Percentiles rank a stretch among this genome's conserved stretches.
Evolutionary conservation across 2,329 filamentous ascomycete genomes (phyloP).

Genomic region (Zopfia rhizophila): DNA sequence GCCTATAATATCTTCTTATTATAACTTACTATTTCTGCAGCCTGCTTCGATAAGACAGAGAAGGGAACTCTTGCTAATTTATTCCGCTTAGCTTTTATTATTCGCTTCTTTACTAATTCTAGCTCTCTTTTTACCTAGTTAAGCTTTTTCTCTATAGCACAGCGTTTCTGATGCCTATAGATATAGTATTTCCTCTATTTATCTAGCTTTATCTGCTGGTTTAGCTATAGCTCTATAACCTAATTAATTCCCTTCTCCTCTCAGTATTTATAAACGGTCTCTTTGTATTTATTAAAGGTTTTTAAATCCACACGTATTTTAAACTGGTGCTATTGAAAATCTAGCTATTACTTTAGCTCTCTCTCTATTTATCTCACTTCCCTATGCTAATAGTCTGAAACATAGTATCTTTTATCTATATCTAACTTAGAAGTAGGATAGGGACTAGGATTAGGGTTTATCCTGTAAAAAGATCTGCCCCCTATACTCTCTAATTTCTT

Average conservation of each 20-base stretch:
- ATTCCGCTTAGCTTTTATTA: constrained; percentile 8
- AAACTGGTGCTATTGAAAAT: constrained; percentile 8
- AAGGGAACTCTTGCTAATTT: constrained; percentile 2
- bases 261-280: constrained; percentile 5
- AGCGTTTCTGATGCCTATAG: constrained; percentile 2
- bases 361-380: constrained; percentile 1
- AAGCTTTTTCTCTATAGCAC: constrained; percentile 6
- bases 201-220: constrained; percentile 2
- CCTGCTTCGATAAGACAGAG: neutral
- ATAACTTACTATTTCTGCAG: constrained; percentile 2
- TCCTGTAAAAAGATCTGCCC: constrained; percentile 1
- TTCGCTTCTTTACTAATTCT: constrained; percentile 5
- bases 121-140: constrained; percentile 5
- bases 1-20: constrained; percentile 7
- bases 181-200: constrained; percentile 1
- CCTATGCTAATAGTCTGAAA: constrained; percentile 5
- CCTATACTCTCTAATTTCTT: constrained; percentile 1
- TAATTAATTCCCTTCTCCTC: constrained; percentile 2
- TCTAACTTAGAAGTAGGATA: constrained; percentile 4
- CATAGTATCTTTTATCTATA: constrained; percentile 10
- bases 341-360: constrained; percentile 3
- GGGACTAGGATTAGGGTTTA: constrained; percentile 8
- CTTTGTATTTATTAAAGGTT: constrained; percentile 7
- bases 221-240: constrained; percentile 4
- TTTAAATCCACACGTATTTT: constrained; percentile 2